These are phyloP conservation scores for Diaporthe sp. DNA, from an alignment of 2,329 filamentous ascomycete species.

Conservation along the genomic window DNA sequence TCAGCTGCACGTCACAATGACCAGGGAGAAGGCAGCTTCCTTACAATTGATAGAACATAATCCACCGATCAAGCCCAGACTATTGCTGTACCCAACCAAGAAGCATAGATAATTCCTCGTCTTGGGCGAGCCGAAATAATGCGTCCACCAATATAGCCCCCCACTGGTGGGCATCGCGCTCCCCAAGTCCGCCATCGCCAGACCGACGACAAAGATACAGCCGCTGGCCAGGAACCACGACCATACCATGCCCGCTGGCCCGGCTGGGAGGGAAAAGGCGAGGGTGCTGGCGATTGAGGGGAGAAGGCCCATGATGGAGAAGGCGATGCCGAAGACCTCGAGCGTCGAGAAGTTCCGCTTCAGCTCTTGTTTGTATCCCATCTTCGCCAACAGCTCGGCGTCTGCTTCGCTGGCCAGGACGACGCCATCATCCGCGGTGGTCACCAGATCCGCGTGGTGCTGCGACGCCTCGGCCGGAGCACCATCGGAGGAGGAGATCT, in stretches of 20 bases:
- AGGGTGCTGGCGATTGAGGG: conserved; percentile 73
- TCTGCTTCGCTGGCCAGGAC: conserved; percentile 45
- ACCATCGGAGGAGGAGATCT: conserved; percentile 32
- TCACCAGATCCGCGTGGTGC: conserved; percentile 40
- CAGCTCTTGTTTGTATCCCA: conserved; percentile 68
- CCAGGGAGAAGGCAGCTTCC: background rate
- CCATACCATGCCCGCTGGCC: conserved; percentile 74
- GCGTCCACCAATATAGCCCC: conserved; percentile 58
- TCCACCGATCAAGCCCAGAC: conserved; percentile 71
- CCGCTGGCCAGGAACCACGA: conserved; percentile 71
- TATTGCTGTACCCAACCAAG: conserved; percentile 73
- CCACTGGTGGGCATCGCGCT: conserved; percentile 71
- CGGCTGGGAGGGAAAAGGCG: conserved; percentile 70
- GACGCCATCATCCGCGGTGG: conserved; percentile 42
- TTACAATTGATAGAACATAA: conserved; percentile 72
- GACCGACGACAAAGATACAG: conserved; percentile 71
- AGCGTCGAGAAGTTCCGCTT: conserved; percentile 72
- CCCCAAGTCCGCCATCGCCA: conserved; percentile 70
- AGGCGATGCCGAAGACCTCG: conserved; percentile 73
- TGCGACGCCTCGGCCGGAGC: conserved; percentile 42
- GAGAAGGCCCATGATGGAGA: conserved; percentile 72
- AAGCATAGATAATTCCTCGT: conserved; percentile 71
- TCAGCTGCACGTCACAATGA: background rate
- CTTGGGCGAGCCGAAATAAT: conserved; percentile 69
- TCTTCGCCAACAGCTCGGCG: conserved; percentile 42